These are phyloP conservation scores for Salix caprea DNA, from an alignment of 345 rosid genomes.

Conservation along the genomic window DNA sequence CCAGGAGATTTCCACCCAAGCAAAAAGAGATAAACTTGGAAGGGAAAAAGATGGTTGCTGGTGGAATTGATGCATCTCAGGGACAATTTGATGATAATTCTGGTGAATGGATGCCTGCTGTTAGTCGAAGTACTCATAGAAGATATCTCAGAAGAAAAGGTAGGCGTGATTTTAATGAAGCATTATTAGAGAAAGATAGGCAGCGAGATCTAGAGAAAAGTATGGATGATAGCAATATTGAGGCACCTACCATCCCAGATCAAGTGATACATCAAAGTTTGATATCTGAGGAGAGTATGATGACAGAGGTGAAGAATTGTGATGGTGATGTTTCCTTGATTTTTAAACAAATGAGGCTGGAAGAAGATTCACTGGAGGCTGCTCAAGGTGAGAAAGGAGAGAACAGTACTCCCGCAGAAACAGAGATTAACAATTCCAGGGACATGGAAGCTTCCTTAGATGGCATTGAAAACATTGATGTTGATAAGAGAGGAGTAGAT, in stretches of 20 bases:
- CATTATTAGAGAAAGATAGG: slow-evolving; percentile 54
- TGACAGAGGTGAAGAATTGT: slow-evolving; percentile 17
- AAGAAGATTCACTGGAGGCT: slow-evolving; percentile 47
- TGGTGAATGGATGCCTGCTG: slow-evolving; percentile 88
- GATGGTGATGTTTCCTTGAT: slow-evolving; percentile 43
- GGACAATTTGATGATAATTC: slow-evolving; percentile 58
- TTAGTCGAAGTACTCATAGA: slow-evolving; percentile 84
- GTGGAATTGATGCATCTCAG: slow-evolving; percentile 85
- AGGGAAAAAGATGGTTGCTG: slow-evolving; percentile 82
- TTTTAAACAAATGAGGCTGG: slow-evolving; percentile 65
- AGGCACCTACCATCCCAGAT: slow-evolving; percentile 15
- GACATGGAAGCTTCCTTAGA: slow-evolving; percentile 18
- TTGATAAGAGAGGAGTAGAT: slow-evolving; percentile 29
- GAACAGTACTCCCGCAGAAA: slow-evolving; percentile 16
- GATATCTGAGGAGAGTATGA: slow-evolving; percentile 30
- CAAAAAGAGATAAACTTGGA: slow-evolving; percentile 59
- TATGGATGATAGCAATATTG: slow-evolving; percentile 17
- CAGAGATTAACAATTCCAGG: slow-evolving; percentile 4
- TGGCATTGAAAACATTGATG: slow-evolving; percentile 19
- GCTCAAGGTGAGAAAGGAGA: slow-evolving; percentile 34
- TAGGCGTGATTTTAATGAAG: slow-evolving; percentile 47
- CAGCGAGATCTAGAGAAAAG: slow-evolving; percentile 44
- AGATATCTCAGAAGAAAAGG: slow-evolving; percentile 76
- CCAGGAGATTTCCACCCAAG: slow-evolving; percentile 48
- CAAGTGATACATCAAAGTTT: slow-evolving; percentile 19